Conservation (phyloP, 306 rosid genomes). For the Prosopis cineraria region DNA sequence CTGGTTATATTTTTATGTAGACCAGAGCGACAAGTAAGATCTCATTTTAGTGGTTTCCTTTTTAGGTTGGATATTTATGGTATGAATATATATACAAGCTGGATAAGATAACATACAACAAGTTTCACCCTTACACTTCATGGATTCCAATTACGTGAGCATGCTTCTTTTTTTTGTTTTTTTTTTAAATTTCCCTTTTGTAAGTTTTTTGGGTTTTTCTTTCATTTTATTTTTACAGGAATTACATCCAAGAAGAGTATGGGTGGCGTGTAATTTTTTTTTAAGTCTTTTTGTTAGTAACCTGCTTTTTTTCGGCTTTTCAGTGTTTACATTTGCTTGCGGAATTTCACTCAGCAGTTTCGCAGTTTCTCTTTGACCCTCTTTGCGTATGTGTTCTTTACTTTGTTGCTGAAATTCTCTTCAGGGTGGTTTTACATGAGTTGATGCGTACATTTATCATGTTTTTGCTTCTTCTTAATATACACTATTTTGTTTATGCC, state of each 20-base stretch:
- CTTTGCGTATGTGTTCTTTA: constrained; percentile 71
- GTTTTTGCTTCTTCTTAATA: constrained; percentile 21
- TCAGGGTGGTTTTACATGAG: constrained; percentile 2
- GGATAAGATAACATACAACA: constrained; percentile 92
- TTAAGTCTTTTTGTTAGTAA: constrained; percentile 17
- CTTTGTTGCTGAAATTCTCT: constrained; percentile 25
- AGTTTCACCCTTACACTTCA: constrained; percentile 94
- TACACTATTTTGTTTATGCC: constrained; percentile 25
- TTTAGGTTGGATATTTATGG: constrained; percentile 95
- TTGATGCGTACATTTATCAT: constrained; percentile 21
- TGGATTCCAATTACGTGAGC: constrained; percentile 99
- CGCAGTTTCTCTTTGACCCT: constrained; percentile 84
- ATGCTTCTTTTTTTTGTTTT: constrained; percentile 31
- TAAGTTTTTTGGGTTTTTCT: constrained; percentile 8
- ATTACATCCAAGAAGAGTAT: constrained; percentile 5
- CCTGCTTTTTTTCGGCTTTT: constrained; percentile 31
- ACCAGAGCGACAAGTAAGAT: constrained; percentile 2
- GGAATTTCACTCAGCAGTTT: constrained; percentile 85
- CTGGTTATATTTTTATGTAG: constrained; percentile 9
- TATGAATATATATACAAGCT: constrained; percentile 87
- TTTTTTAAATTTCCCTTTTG: constrained; percentile 1
- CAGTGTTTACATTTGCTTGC: constrained; percentile 88
- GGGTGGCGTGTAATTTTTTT: constrained; percentile 1
- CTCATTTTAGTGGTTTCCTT: constrained; percentile 33
- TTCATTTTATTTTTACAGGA: constrained; percentile 12